These are phyloP conservation scores for Gaultheria prostrata DNA, from an alignment of 148 eudicot genomes.

Conservation along the genomic window DNA sequence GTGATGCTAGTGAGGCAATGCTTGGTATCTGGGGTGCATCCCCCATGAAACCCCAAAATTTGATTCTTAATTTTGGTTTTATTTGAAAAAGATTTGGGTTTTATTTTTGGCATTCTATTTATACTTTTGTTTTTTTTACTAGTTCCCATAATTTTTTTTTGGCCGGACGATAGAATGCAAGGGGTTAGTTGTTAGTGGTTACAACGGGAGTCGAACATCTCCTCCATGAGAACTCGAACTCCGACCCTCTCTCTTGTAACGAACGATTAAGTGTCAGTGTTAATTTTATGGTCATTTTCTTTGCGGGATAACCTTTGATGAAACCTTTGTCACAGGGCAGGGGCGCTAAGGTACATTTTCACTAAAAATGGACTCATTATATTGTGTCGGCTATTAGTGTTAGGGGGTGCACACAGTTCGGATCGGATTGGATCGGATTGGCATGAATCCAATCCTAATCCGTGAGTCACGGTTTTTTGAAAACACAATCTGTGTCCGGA, in stretches of 20 bases:
- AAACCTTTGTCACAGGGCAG: background rate
- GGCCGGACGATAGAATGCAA: too few relatives aligned
- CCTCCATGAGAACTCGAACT: too few relatives aligned
- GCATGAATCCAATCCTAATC: too few relatives aligned
- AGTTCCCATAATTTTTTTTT: background rate
- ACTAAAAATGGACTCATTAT: background rate
- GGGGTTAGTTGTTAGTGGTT: too few relatives aligned
- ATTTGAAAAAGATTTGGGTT: background rate
- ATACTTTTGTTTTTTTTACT: background rate
- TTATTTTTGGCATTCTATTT: background rate
- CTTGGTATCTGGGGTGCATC: conserved; percentile 45
- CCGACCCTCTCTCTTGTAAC: too few relatives aligned
- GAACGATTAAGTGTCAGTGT: too few relatives aligned
- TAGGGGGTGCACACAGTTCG: too few relatives aligned
- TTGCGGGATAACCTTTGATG: background rate
- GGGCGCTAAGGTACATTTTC: background rate
- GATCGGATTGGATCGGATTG: too few relatives aligned
- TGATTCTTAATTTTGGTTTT: background rate
- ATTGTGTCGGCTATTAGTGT: background rate
- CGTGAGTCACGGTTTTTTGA: too few relatives aligned
- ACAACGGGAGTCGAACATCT: too few relatives aligned
- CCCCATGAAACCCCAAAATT: conserved; percentile 12
- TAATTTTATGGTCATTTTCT: background rate
- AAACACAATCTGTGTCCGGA: too few relatives aligned
- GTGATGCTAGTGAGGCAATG: conserved; percentile 16